Evolutionary conservation across 106 monocot genomes (phyloP), one percentile per base, ranked within the genome.

Genomic region (Triglochin maritima): DNA sequence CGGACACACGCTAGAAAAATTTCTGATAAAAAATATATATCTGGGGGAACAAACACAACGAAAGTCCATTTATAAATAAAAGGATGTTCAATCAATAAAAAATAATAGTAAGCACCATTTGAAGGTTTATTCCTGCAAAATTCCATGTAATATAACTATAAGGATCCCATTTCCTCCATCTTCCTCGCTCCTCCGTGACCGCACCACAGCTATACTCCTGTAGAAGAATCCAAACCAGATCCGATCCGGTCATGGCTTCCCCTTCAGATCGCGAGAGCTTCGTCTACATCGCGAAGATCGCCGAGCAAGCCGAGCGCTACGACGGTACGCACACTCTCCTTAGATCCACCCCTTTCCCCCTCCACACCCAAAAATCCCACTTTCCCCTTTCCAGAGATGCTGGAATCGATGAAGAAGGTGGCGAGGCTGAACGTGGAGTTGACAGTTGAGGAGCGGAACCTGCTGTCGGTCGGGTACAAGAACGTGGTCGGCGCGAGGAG

Each of bases 241-340:
- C 47, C 46, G 64, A 68, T 52, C 67, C 50, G 17, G 67, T 53
- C 70, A 75, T 67, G 67, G 15, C 66, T 7, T n/a, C 61, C n/a
- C 29, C 53, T n/a, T 51, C 44, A 15, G 59, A 60, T 3, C 58
- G 67, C 4, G 74, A 68, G 44, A 52, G 17, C 60, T 44, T 57
- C 17, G 67, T 68, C 59, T 75, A 60, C 74, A 51, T 60, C 17
- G 74, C 74, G 43, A 75, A 75, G 74, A 66, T 75, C 51, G 66
- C 74, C 67, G 74, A 75, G 67, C 74, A 75, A 47, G 67, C 74
- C 50, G 74, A 75, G 74, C 74, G 67, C 14, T 75, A 75, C 45
- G 74, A 75, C 17, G 67, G 74, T 75, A 14, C 44, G 59, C 8
- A 61, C 29, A n/a, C 2, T 50, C 46, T 3, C 50, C 45, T 17